Evolutionary conservation across 352 stramenopile genomes (phyloP).

Genomic region (Globisporangium radiosum): DNA sequence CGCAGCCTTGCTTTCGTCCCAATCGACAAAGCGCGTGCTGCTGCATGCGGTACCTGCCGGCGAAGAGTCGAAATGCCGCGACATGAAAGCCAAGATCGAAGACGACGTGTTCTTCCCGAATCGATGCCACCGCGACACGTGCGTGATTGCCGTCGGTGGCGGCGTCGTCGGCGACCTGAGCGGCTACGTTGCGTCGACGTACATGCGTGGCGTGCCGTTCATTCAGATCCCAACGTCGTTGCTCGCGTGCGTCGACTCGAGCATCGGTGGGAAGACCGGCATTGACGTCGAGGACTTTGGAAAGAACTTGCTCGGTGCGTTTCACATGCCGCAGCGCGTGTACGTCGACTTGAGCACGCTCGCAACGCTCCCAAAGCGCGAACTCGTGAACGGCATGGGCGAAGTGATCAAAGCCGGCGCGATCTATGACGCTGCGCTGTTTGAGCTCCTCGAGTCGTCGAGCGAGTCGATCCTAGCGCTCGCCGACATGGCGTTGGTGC

Average conservation of each 20-base stretch:
- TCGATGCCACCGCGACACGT: slow-evolving; percentile 78
- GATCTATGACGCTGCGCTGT: slow-evolving; percentile 93
- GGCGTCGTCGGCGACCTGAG: slow-evolving; percentile 98
- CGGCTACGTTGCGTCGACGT: slow-evolving; percentile 96
- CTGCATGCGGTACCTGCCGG: slow-evolving; percentile 54
- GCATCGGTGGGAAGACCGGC: slow-evolving; percentile 97
- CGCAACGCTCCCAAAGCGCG: slow-evolving; percentile 92
- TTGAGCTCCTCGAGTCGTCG: slow-evolving; percentile 90
- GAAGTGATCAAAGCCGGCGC: slow-evolving; percentile 98
- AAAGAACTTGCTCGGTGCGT: slow-evolving; percentile 98
- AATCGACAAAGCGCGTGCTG: slow-evolving; percentile 43
- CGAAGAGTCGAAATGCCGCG: slow-evolving; percentile 73
- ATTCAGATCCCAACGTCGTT: slow-evolving; percentile 95
- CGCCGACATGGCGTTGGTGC: slow-evolving; percentile 56
- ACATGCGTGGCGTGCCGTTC: slow-evolving; percentile 90
- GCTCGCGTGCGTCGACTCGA: slow-evolving; percentile 98
- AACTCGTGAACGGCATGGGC: slow-evolving; percentile 92
- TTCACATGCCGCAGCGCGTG: slow-evolving; percentile 97
- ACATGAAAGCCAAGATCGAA: slow-evolving; percentile 75
- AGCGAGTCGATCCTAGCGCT: slow-evolving; percentile 76
- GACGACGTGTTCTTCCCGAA: slow-evolving; percentile 78
- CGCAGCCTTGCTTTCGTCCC: slow-evolving; percentile 22
- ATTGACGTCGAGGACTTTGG: slow-evolving; percentile 91
- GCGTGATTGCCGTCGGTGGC: slow-evolving; percentile 88
- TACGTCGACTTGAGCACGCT: slow-evolving; percentile 94